Percentiles rank a stretch among this genome's conserved stretches.
Conservation (phyloP, 345 rosid genomes). For the Cardamine resedifolia region DNA sequence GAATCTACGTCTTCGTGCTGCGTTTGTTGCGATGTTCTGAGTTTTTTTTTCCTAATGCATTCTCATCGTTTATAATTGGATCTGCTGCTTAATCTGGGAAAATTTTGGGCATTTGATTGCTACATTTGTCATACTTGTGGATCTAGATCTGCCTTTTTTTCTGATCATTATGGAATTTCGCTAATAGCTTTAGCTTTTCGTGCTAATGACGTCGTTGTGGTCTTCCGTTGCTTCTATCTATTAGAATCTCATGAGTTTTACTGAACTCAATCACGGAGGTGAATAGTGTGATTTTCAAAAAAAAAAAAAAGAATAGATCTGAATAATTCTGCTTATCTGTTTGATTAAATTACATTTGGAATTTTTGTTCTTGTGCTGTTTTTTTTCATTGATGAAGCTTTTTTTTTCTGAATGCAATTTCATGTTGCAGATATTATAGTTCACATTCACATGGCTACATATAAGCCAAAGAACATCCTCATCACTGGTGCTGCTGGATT, state of each 20-base stretch:
- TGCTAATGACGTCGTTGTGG: neutral
- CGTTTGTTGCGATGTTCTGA: neutral
- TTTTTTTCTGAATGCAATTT: neutral
- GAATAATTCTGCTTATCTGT: neutral
- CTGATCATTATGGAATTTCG: neutral
- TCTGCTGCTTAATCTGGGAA: slow-evolving; percentile 15
- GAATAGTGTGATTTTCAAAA: neutral
- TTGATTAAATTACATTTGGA: slow-evolving; percentile 16
- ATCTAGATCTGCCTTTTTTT: slow-evolving; percentile 30
- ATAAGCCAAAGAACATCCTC: slow-evolving; percentile 79
- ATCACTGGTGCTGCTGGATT: slow-evolving; percentile 89
- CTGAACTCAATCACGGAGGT: neutral
- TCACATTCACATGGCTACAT: slow-evolving; percentile 45
- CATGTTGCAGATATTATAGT: slow-evolving; percentile 10
- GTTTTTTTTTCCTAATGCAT: neutral
- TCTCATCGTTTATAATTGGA: neutral
- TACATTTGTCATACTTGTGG: slow-evolving; percentile 18
- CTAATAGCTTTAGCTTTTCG: neutral
- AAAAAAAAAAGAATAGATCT: neutral
- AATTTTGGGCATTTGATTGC: neutral
- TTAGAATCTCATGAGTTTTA: neutral
- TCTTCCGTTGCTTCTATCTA: neutral
- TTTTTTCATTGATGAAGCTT: no score
- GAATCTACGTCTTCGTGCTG: neutral
- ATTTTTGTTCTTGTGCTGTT: neutral